phyloP scores from a whole-genome alignment of 1,284 basidiomycete genomes.

The Trichosporon coremiiforme region DNA sequence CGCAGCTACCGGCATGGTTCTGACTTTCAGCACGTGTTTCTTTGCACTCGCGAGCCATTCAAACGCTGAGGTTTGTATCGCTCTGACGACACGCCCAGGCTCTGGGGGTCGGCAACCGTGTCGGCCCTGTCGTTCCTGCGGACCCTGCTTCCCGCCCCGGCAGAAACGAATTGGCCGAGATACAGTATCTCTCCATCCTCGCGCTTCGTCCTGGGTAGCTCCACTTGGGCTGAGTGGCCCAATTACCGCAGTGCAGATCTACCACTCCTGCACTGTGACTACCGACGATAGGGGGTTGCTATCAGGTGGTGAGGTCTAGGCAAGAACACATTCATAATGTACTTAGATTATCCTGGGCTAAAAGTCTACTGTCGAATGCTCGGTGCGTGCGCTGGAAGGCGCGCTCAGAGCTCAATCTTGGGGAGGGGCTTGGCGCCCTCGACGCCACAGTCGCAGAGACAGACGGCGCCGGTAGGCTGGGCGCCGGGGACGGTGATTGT shows the following conservation, averaged over 20 bases:
- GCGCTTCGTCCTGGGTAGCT: too few species aligned
- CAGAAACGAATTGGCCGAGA: constrained; percentile 16
- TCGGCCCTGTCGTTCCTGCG: too few species aligned
- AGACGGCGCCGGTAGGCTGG: constrained; percentile 17
- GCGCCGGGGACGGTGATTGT: neutral
- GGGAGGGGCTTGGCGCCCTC: constrained; percentile 26
- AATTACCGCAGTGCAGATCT: neutral
- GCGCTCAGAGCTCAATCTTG: constrained; percentile 25
- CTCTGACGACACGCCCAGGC: neutral
- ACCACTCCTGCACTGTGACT: too few species aligned
- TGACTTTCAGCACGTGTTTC: neutral
- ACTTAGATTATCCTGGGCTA: constrained; percentile 4
- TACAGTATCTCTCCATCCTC: neutral
- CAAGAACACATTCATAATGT: constrained; percentile 4
- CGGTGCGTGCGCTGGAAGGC: too few species aligned
- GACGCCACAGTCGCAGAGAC: constrained; percentile 21
- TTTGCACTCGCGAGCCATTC: neutral
- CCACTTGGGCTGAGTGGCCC: neutral
- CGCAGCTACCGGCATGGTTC: neutral
- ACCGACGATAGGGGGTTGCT: too few species aligned
- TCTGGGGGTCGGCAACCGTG: neutral
- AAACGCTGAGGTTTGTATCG: neutral
- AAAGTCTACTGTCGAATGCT: neutral
- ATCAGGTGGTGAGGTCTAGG: too few species aligned
- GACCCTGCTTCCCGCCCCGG: neutral